A percentile compares a stretch with the other conserved stretches of the same genome.
phyloP scores from a whole-genome alignment of 2,329 filamentous ascomycete species.

The Sphaerostilbella broomeana region DNA sequence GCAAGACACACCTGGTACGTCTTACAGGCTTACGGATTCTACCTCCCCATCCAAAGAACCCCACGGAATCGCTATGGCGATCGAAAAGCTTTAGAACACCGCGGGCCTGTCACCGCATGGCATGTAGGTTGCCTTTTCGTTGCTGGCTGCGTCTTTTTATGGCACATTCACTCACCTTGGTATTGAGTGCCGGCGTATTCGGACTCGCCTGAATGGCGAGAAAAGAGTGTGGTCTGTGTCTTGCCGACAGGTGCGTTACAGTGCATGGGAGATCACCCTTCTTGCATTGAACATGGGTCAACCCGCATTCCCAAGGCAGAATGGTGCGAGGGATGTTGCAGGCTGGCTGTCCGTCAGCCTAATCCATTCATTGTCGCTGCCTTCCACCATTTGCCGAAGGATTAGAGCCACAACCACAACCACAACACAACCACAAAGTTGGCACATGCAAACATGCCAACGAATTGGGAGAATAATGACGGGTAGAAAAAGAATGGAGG shows the following conservation, averaged over 20 bases:
- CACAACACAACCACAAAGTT: too few relatives aligned
- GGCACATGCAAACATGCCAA: conserved; percentile 11
- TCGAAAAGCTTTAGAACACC: too few relatives aligned
- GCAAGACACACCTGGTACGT: too few relatives aligned
- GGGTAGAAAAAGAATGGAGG: background rate
- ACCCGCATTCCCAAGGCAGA: conserved; percentile 11
- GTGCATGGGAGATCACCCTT: conserved; percentile 4
- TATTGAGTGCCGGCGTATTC: conserved; percentile 10
- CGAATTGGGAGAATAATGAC: background rate
- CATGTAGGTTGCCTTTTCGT: too few relatives aligned
- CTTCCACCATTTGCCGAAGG: conserved; percentile 11
- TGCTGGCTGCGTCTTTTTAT: too few relatives aligned
- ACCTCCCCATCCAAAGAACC: too few relatives aligned
- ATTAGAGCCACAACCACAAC: conserved; percentile 5
- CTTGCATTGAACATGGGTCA: conserved; percentile 2
- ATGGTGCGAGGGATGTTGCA: background rate
- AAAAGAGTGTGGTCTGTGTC: background rate
- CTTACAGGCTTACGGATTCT: too few relatives aligned
- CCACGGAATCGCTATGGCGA: too few relatives aligned
- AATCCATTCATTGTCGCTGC: conserved; percentile 5
- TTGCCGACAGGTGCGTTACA: conserved; percentile 6
- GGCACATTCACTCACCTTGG: too few relatives aligned
- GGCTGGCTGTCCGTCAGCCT: conserved; percentile 4
- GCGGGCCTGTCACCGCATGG: too few relatives aligned
- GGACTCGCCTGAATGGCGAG: conserved; percentile 9